Conservation (phyloP, 768 basidiomycete species). For the Tylopilus rubrobrunneus region DNA sequence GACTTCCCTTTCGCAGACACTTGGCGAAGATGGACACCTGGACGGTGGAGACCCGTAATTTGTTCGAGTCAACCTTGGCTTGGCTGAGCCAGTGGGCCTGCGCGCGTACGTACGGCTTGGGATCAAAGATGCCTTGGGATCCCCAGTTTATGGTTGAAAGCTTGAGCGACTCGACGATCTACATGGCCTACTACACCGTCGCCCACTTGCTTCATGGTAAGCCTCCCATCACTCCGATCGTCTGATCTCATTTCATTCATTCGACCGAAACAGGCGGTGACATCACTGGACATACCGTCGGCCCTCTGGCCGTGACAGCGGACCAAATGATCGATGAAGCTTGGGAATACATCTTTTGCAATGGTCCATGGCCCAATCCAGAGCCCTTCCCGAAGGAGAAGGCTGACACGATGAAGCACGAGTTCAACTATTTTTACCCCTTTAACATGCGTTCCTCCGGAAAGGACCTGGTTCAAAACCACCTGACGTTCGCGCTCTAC, state of each 20-base stretch:
- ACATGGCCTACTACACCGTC: constrained; percentile 98
- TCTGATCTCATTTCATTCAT: constrained; percentile 5
- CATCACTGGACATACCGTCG: constrained; percentile 74
- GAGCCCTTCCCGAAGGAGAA: constrained; percentile 70
- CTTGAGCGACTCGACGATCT: constrained; percentile 95
- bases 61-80: constrained; percentile 84
- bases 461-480: constrained; percentile 94
- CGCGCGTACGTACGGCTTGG: constrained; percentile 95
- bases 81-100: constrained; percentile 99
- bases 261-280: constrained; percentile 46
- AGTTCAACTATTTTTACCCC: constrained; percentile 97
- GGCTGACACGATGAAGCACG: constrained; percentile 79
- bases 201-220: constrained; percentile 87
- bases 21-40: constrained; percentile 87
- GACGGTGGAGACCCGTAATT: constrained; percentile 85
- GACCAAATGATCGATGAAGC: constrained; percentile 97
- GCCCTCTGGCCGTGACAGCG: constrained; percentile 79
- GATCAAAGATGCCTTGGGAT: constrained; percentile 96
- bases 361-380: constrained; percentile 68
- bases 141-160: constrained; percentile 95
- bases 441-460: constrained; percentile 97
- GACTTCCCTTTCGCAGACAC: constrained; percentile 43
- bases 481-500: constrained; percentile 92
- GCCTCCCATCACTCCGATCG: constrained; percentile 13
- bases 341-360: constrained; percentile 91